These are phyloP conservation scores for Canariomyces notabilis DNA, from an alignment of 2,329 filamentous ascomycete genomes.

Conservation along the genomic window DNA sequence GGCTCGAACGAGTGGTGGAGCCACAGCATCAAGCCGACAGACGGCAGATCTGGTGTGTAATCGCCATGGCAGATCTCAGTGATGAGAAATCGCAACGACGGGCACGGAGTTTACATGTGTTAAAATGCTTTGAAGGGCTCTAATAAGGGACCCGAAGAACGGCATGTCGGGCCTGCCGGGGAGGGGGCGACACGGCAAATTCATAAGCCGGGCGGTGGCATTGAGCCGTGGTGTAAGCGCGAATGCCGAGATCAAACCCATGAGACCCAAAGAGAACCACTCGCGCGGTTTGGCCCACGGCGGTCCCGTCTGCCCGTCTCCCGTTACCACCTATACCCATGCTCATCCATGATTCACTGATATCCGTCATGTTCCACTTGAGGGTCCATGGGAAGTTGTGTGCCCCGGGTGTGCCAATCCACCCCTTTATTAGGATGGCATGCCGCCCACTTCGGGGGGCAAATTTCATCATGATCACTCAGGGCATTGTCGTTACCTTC, in stretches of 20 bases:
- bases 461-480: slow-evolving; percentile 9
- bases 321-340: neutral
- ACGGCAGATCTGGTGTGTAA: too few relatives aligned
- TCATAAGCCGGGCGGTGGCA: neutral
- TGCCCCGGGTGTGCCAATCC: neutral
- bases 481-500: too few relatives aligned
- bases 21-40: too few relatives aligned
- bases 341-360: slow-evolving; percentile 1
- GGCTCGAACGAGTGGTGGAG: neutral
- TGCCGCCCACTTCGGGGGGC: neutral
- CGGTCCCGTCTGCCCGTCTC: too few relatives aligned
- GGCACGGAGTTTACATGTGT: too few relatives aligned
- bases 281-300: too few relatives aligned
- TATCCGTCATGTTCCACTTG: neutral
- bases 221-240: slow-evolving; percentile 5
- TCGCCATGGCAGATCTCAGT: too few relatives aligned
- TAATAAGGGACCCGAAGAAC: too few relatives aligned
- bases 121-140: too few relatives aligned
- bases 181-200: neutral
- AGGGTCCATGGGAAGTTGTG: neutral
- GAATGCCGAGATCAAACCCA: slow-evolving; percentile 13
- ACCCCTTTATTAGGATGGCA: slow-evolving; percentile 5
- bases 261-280: neutral
- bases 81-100: too few relatives aligned
- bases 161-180: neutral